A percentile compares a stretch with the other conserved stretches of the same genome.
Conservation (phyloP, 2,329 filamentous ascomycete genomes). For the Diplodia scrobiculata region DNA sequence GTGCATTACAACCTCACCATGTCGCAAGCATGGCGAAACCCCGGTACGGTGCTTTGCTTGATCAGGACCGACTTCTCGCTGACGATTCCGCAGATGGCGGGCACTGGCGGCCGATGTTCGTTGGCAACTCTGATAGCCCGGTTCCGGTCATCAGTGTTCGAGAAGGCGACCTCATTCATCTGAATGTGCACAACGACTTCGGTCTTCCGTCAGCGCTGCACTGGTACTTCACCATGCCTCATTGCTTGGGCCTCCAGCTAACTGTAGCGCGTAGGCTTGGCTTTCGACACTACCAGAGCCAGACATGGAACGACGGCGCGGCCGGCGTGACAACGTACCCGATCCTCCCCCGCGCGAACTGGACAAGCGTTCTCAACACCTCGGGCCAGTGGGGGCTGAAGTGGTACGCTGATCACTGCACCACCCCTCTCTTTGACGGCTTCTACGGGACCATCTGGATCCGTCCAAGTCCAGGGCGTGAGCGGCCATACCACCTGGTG, state of each 20-base stretch:
- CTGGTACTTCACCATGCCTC: background rate
- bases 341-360: background rate
- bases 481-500: background rate
- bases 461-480: background rate
- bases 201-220: conserved; percentile 10
- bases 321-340: conserved; percentile 4
- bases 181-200: conserved; percentile 11
- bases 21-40: conserved; percentile 5
- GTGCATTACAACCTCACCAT: conserved; percentile 1
- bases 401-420: conserved; percentile 10
- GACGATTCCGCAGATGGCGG: background rate
- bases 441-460: conserved; percentile 13
- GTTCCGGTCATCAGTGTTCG: conserved; percentile 1
- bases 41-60: background rate
- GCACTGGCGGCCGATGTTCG: conserved; percentile 18
- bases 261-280: background rate
- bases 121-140: conserved; percentile 16
- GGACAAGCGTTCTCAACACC: conserved; percentile 5
- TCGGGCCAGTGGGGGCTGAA: background rate
- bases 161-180: conserved; percentile 9
- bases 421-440: conserved; percentile 4
- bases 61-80: background rate
- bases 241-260: background rate
- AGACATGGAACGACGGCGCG: background rate
- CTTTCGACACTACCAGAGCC: conserved; percentile 5